Base-by-base conservation (phyloP, 2,329 filamentous ascomycete genomes). In the Zopfia rhizophila region DNA sequence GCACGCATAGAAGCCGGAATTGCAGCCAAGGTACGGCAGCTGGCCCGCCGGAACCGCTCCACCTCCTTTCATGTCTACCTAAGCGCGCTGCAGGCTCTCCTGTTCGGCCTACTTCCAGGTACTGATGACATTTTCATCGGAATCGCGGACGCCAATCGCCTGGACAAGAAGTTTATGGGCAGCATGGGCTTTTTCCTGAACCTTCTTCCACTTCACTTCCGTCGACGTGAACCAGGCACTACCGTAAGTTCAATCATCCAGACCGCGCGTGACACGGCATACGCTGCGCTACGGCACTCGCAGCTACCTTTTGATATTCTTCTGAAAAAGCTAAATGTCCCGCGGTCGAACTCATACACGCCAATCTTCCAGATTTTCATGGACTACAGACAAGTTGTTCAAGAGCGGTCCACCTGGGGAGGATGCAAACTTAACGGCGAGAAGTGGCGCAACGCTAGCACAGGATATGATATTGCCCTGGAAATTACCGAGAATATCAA, bases 291-390 rank as follows among this genome's bases (percentile, higher is more conserved):
- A 0, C 52, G 46, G 0, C 62, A 81, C 53, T 78, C 79, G 0
- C 27, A 49, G 0, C 40, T 82, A 3, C 82, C 81, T 0, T 80
- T 82, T 39, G 75, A 82, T 30, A 63, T 76, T 0, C 50, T 84
- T 0, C 62, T 84, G 0, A 56, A 75, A 0, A 63, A 78, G 18
- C 61, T 83, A 1, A 59, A 68, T 3, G 66, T 77, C 1, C 51
- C 68, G 0, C 63, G 78, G 1, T 75, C 76, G 0, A 43, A 70
- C 0, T 47, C 63, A 0, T 53, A 75, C 37, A 74, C 51, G 22
- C 80, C 81, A 0, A 24, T 83, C 1, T 82, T 82, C 65, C 81
- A 84, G 55, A 70, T 63, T 1, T 72, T 76, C 14, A 53, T 81
- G 27, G 72, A 82, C 58, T 82, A 81, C 53, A 68, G 75, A 5